Base-by-base conservation (phyloP, 176 grass and related monocot genomes). In the Oryza coarctata region DNA sequence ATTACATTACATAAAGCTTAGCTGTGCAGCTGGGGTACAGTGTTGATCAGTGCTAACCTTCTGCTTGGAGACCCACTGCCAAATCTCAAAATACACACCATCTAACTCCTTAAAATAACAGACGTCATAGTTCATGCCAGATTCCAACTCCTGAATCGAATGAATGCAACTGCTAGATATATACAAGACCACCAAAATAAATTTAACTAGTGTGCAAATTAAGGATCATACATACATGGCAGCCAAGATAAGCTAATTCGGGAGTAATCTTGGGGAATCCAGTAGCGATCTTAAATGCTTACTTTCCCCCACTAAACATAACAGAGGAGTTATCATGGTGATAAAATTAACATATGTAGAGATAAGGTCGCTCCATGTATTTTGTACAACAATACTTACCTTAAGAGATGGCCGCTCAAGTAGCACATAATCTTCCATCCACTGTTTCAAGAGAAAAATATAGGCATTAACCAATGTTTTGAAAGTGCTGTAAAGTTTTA, bases 381-480 rank as follows among this genome's bases (percentile, higher is more conserved):
- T 76, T 39, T 66, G 27, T 31, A 13, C 31, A 18, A 0, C 40
- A 1, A 32, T 31, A 70, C 13, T 29, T 39, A 81, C 32, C 32
- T 12, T 71, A 81, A 71, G 66, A 8, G 33, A 39, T 29, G 78
- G 8, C 12, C 33, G 1, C n/a, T 36, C 3, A 11, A 70, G 27
- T 20, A 9, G 9, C 7, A 81, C 9, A 71, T 81, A 81, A 11
- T 22, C 66, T 41, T 81, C 66, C 79, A 81, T 61, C 79, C 79
- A 81, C 66, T 80, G 9, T 15, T 23, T 18, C 15, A 63, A 44
- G 8, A 23, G 2, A 43, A 43, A 0, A 11, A 10, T 12, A 12
- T 43, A 36, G 4, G 4, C 4, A 36, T 36, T 36, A 36, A 5
- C 6, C 39, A 2, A 40, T 40, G 39, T 40, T 40, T 40, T 11